Base-by-base conservation (phyloP, 495 filamentous ascomycete species). In the Cladorrhinum samala region DNA sequence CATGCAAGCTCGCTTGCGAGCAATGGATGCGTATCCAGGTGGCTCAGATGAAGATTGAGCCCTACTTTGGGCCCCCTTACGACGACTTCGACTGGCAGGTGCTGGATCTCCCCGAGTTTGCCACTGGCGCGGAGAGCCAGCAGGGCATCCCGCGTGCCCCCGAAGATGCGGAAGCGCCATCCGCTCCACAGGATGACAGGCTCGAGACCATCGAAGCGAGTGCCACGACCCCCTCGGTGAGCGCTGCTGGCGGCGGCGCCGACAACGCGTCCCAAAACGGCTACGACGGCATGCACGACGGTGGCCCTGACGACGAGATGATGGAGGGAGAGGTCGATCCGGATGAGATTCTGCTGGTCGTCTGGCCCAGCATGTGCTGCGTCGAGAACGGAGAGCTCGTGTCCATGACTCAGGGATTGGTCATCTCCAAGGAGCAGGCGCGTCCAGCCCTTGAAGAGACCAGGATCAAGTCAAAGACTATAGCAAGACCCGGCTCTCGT, bases 31-130 rank as follows among this genome's bases (percentile, higher is more conserved):
- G 59, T 46, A 70, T 70, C 53, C 67, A 70, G 46, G 41, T 61
- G 2, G 61, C 67, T 4, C 19, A 52, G 4, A 64, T 70, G 50
- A 70, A 70, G 61, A 66, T 70, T 51, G 67, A 70, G 59, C 65
- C 67, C 3, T 70, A 70, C 43, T 70, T 70, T 27, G 67, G 67
- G 2, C 67, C 67, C 30, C 67, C 67, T 0, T 70, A 68, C 39
- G 67, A 70, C 49, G 67, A 70, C 49, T 70, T 65, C n/a, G 67
- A 70, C 49, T 70, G 67, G 67, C 67, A 70, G 52, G 60, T 68
- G 9, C 44, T 70, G 17, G 65, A 68, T 54, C 53, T 70, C 41
- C 60, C 63, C n/a, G 67, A 68, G 52, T 65, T 70, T 16, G 57
- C 57, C 24, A 57, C 59, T 36, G 54, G 55, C 4, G 54, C 49